Percentiles rank a stretch among this genome's conserved stretches.
These are phyloP conservation scores for Laguncularia racemosa DNA, from an alignment of 345 rosid species.

Conservation along the genomic window DNA sequence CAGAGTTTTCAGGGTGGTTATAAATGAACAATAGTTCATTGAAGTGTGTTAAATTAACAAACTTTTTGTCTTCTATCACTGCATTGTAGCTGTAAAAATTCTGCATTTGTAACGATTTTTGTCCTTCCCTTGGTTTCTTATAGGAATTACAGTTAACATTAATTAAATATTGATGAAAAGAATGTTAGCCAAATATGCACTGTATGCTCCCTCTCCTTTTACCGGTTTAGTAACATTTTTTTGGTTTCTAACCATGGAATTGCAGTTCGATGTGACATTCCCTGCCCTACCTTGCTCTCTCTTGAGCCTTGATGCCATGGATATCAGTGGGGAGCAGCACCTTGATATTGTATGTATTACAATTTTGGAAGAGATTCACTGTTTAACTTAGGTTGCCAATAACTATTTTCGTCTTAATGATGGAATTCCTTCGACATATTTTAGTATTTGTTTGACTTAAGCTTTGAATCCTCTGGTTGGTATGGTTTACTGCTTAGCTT, in stretches of 20 bases:
- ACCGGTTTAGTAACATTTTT: neutral
- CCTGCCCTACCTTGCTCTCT: slow-evolving; percentile 92
- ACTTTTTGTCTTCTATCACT: no score
- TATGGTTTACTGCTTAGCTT: neutral
- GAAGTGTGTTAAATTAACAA: no score
- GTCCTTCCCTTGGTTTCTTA: no score
- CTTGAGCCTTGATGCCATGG: slow-evolving; percentile 95
- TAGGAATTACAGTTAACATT: no score
- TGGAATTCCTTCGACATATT: neutral
- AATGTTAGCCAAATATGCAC: neutral
- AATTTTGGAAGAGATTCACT: neutral
- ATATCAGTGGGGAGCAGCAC: slow-evolving; percentile 94
- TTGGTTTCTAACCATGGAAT: neutral
- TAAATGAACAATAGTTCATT: no score
- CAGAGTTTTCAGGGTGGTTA: no score
- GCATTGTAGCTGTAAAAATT: no score
- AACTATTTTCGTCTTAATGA: neutral
- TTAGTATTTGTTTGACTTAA: neutral
- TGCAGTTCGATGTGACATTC: slow-evolving; percentile 88
- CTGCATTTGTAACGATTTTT: no score
- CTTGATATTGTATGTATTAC: slow-evolving; percentile 75
- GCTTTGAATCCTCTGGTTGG: neutral
- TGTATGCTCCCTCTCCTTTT: slow-evolving; percentile 6
- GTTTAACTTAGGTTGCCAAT: no score
- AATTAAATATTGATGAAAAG: no score